A percentile compares a stretch with the other conserved stretches of the same genome.
phyloP scores from a whole-genome alignment of 352 stramenopile species.

The Hyphochytrium catenoides region DNA sequence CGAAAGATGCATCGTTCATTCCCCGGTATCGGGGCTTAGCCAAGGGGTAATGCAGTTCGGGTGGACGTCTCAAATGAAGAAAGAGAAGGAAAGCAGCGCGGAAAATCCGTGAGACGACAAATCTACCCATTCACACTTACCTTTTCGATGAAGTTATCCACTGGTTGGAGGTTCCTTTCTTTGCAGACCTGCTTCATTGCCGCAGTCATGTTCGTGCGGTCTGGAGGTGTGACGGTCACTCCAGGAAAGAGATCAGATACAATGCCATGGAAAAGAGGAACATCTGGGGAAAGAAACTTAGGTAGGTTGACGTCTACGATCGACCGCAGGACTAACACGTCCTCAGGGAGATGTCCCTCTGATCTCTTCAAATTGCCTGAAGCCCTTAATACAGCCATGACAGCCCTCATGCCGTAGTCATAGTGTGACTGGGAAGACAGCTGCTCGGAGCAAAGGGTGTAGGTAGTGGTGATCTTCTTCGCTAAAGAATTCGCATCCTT shows the following conservation, averaged over 20 bases:
- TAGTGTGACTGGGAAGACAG: conserved; percentile 82
- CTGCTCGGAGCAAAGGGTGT: conserved; percentile 80
- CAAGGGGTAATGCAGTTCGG: too few species aligned
- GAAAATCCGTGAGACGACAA: too few species aligned
- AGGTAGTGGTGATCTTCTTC: conserved; percentile 80
- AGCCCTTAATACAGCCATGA: conserved; percentile 77
- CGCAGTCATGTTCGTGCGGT: conserved; percentile 52
- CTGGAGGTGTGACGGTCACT: conserved; percentile 58
- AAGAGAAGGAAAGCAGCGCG: too few species aligned
- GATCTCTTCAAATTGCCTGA: conserved; percentile 68
- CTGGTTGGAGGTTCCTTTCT: conserved; percentile 50
- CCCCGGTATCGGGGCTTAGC: too few species aligned
- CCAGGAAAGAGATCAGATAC: conserved; percentile 77
- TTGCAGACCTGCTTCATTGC: conserved; percentile 52
- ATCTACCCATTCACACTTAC: too few species aligned
- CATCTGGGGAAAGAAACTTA: conserved; percentile 74
- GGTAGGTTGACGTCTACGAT: conserved; percentile 83
- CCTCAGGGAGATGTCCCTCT: conserved; percentile 46
- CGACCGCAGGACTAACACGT: conserved; percentile 62
- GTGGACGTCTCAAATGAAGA: too few species aligned
- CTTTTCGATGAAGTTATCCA: conserved; percentile 70
- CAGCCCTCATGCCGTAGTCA: conserved; percentile 79
- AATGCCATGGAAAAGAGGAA: conserved; percentile 81
- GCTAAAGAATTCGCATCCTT: conserved; percentile 60
- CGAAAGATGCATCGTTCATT: too few species aligned